Evolutionary conservation across 495 filamentous ascomycete genomes (phyloP).

Genomic region (Xylaria telfairii): DNA sequence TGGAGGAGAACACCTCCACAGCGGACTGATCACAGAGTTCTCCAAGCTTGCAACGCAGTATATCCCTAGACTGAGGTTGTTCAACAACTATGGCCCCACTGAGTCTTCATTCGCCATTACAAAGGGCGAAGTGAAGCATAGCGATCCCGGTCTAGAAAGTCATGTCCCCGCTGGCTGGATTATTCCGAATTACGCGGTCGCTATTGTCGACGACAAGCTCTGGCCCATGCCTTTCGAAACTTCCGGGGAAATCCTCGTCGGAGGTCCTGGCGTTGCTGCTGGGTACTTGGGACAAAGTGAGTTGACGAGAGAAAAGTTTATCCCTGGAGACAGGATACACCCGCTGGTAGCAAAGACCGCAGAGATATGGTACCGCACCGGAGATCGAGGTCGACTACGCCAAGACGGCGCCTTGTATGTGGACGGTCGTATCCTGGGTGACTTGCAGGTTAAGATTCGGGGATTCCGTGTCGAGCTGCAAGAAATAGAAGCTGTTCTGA

Average conservation of each 20-base stretch:
- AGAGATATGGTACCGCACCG: conserved; percentile 49
- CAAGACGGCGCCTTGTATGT: conserved; percentile 42
- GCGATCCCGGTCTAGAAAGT: background rate
- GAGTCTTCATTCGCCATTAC: conserved; percentile 15
- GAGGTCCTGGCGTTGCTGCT: conserved; percentile 27
- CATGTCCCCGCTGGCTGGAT: conserved; percentile 7
- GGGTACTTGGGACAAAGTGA: conserved; percentile 31
- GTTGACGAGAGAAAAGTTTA: conserved; percentile 34
- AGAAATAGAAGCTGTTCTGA: conserved; percentile 42
- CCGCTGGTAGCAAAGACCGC: conserved; percentile 26
- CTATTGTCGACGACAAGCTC: conserved; percentile 46
- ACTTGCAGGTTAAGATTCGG: conserved; percentile 48
- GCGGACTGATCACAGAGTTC: background rate
- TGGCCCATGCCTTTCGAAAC: conserved; percentile 40
- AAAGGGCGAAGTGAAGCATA: background rate
- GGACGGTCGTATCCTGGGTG: conserved; percentile 42
- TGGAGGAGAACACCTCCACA: background rate
- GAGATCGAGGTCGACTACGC: conserved; percentile 41
- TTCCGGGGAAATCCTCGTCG: conserved; percentile 33
- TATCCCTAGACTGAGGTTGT: background rate
- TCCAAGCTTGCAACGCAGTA: background rate
- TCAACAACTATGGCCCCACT: conserved; percentile 1
- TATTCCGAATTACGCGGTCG: conserved; percentile 37
- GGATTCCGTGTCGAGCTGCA: conserved; percentile 47
- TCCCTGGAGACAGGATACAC: conserved; percentile 37